These are phyloP conservation scores for Ustilago sp. DNA, from an alignment of 1,284 basidiomycete genomes.

Conservation along the genomic window DNA sequence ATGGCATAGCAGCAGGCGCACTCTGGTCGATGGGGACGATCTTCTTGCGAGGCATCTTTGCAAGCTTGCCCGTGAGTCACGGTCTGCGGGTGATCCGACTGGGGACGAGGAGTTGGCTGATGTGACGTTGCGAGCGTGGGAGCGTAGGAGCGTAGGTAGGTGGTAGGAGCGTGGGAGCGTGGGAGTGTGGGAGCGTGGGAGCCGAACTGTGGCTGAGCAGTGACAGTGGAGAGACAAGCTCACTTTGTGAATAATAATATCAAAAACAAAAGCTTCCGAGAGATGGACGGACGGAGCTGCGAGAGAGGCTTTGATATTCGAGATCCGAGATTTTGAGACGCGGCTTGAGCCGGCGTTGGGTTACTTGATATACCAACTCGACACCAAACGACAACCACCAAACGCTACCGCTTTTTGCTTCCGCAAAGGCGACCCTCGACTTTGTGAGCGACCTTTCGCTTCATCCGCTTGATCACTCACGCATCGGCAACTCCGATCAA, in stretches of 20 bases:
- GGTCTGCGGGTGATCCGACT: neutral
- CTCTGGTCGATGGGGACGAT: conserved; percentile 7
- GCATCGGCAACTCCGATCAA: neutral
- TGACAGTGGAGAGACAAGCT: conserved; percentile 9
- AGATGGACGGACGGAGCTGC: neutral
- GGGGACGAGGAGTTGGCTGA: neutral
- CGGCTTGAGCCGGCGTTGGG: conserved; percentile 30
- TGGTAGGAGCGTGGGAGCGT: neutral
- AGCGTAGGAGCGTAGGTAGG: too few species aligned
- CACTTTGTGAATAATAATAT: neutral
- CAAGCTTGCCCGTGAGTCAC: neutral
- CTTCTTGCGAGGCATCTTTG: conserved; percentile 41
- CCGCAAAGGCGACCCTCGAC: neutral
- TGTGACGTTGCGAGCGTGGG: too few species aligned
- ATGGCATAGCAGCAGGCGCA: conserved; percentile 14
- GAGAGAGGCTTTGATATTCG: neutral
- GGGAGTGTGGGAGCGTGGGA: neutral
- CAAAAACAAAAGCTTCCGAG: neutral
- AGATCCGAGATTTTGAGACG: conserved; percentile 10
- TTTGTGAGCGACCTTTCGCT: neutral
- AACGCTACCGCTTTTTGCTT: neutral
- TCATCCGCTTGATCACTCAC: neutral
- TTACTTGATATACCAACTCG: neutral
- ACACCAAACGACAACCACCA: neutral
- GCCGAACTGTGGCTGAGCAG: conserved; percentile 12